Conservation (phyloP, 2,329 filamentous ascomycete species). For the Raffaelea deltoideospora region DNA sequence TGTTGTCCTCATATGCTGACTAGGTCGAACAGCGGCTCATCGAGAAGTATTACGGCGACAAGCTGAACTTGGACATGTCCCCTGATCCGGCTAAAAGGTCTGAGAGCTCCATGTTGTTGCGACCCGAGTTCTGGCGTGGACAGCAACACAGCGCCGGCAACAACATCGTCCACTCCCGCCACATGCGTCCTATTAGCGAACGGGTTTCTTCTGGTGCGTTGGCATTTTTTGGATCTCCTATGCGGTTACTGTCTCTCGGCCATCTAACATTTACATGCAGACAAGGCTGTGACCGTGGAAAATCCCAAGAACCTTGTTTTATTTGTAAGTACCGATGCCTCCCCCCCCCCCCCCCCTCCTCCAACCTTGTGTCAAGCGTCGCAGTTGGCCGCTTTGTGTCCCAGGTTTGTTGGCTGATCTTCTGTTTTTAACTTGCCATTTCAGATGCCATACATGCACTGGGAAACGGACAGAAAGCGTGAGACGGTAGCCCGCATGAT, state of each 20-base stretch:
- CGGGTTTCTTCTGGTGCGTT: constrained; percentile 15
- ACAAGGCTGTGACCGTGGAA: neutral
- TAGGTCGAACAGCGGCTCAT: constrained; percentile 18
- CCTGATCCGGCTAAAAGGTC: constrained; percentile 4
- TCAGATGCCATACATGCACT: constrained; percentile 26
- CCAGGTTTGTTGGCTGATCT: no score
- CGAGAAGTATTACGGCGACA: constrained; percentile 11
- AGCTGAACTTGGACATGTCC: no score
- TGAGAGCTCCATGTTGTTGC: constrained; percentile 13
- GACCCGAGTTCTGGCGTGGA: constrained; percentile 17
- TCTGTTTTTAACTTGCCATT: neutral
- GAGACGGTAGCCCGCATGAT: constrained; percentile 15
- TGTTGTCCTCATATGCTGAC: no score
- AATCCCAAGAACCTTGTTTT: constrained; percentile 13
- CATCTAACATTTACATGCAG: neutral
- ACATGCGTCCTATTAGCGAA: constrained; percentile 20
- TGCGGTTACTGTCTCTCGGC: neutral
- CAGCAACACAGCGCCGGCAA: constrained; percentile 15
- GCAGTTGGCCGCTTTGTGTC: no score
- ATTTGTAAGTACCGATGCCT: constrained; percentile 15
- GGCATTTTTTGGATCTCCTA: neutral
- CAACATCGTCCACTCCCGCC: constrained; percentile 17
- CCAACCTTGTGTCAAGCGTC: no score
- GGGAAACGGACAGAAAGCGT: constrained; percentile 21
- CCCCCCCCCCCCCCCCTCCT: no score